Evolutionary conservation across 495 filamentous ascomycete genomes (phyloP).

Genomic region (Neurospora terricola): DNA sequence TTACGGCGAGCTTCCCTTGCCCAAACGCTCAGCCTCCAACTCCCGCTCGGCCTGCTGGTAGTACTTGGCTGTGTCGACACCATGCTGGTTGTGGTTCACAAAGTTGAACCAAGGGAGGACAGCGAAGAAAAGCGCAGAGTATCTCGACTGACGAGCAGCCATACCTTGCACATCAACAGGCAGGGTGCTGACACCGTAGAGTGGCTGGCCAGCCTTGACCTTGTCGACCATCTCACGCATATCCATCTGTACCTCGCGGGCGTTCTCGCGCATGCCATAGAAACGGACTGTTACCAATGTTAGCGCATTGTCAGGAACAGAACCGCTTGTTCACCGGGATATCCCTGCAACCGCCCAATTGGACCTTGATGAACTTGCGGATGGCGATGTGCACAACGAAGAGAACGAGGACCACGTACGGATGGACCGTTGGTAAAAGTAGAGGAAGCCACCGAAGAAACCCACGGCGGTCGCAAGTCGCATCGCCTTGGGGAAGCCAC

Average conservation of each 20-base stretch:
- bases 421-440: conserved; percentile 64
- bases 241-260: conserved; percentile 85
- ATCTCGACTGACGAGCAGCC: conserved; percentile 83
- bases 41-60: conserved; percentile 93
- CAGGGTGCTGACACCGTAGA: conserved; percentile 75
- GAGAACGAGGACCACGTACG: conserved; percentile 29
- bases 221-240: conserved; percentile 96
- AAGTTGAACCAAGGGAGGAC: conserved; percentile 94
- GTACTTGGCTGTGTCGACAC: conserved; percentile 96
- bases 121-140: conserved; percentile 70
- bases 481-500: conserved; percentile 75
- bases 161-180: conserved; percentile 88
- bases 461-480: conserved; percentile 64
- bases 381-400: not conserved
- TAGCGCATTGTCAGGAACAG: conserved; percentile 1
- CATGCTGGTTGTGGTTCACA: conserved; percentile 95
- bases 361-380: not conserved
- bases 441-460: conserved; percentile 61
- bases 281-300: conserved; percentile 55
- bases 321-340: not conserved
- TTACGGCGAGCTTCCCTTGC: conserved; percentile 12
- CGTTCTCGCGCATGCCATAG: conserved; percentile 88
- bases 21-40: conserved; percentile 61
- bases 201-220: conserved; percentile 79
- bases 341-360: not conserved